phyloP scores from a whole-genome alignment of 2,329 filamentous ascomycete species.

The Alternaria hordeiaustralica region DNA sequence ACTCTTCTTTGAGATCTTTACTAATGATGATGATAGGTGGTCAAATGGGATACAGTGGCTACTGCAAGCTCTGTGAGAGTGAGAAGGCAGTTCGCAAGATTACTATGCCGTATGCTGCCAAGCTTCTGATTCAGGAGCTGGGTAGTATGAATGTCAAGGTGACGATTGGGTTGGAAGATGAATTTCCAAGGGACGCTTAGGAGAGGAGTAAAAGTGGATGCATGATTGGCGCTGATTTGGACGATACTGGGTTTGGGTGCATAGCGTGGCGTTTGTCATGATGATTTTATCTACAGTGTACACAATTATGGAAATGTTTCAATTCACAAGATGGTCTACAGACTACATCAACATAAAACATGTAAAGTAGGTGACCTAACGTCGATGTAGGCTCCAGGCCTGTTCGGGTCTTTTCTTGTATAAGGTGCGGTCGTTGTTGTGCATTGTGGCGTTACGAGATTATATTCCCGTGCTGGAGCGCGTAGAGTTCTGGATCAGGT shows the following conservation, averaged over 20 bases:
- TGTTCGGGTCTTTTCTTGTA: background rate
- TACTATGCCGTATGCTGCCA: slow-evolving; percentile 97
- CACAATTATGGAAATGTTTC: background rate
- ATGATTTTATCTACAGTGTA: background rate
- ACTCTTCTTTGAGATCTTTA: background rate
- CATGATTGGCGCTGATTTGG: slow-evolving; percentile 4
- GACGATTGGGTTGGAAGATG: slow-evolving; percentile 85
- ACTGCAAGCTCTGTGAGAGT: slow-evolving; percentile 91
- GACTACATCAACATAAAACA: background rate
- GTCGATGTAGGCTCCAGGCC: background rate
- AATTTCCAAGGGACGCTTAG: slow-evolving; percentile 69
- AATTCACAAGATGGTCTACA: background rate
- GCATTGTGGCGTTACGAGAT: background rate
- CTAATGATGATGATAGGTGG: slow-evolving; percentile 54
- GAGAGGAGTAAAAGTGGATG: background rate
- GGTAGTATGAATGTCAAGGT: slow-evolving; percentile 99
- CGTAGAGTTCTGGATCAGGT: background rate
- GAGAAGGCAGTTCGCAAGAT: slow-evolving; percentile 86
- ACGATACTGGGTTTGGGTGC: slow-evolving; percentile 6
- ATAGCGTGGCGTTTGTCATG: slow-evolving; percentile 24
- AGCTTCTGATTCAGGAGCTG: slow-evolving; percentile 93
- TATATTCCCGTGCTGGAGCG: background rate
- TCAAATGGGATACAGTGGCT: slow-evolving; percentile 93
- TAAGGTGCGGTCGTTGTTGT: background rate
- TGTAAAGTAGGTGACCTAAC: background rate